Conservation (phyloP, 805 yeast genomes). For the Starmerella sirachaensis region DNA sequence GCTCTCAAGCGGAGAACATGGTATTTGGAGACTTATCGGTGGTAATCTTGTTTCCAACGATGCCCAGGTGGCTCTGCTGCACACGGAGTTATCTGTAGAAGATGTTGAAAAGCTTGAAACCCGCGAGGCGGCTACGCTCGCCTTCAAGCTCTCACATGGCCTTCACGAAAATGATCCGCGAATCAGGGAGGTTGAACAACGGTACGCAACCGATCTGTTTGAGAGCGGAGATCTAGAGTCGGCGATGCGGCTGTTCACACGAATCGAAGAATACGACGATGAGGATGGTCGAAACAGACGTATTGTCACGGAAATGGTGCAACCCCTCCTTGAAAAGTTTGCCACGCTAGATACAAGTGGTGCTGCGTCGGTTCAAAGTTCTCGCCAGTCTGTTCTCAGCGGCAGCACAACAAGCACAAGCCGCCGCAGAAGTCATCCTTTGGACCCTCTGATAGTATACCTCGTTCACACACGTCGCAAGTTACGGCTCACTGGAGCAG, state of each 20-base stretch:
- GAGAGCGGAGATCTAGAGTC: slow-evolving; percentile 7
- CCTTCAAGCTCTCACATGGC: slow-evolving; percentile 7
- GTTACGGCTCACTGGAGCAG: slow-evolving; percentile 9
- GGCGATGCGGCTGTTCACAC: slow-evolving; percentile 14
- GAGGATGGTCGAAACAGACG: no score
- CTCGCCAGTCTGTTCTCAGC: slow-evolving; percentile 3
- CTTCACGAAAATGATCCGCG: slow-evolving; percentile 1
- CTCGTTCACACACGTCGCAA: slow-evolving; percentile 16
- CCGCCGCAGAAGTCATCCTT: slow-evolving; percentile 1
- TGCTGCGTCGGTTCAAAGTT: not conserved
- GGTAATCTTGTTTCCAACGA: no score
- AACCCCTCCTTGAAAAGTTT: slow-evolving; percentile 4
- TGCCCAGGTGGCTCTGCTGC: not conserved
- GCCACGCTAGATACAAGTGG: not conserved
- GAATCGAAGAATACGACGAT: slow-evolving; percentile 14
- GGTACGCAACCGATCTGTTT: slow-evolving; percentile 10
- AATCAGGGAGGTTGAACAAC: slow-evolving; percentile 8
- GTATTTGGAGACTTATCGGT: no score
- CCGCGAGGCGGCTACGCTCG: slow-evolving; percentile 14
- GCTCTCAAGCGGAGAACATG: no score
- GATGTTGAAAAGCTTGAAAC: not conserved
- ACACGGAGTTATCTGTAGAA: not conserved
- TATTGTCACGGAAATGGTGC: slow-evolving; percentile 1
- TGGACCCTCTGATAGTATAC: slow-evolving; percentile 15
- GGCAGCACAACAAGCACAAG: not conserved